Percentiles rank a stretch among this genome's conserved stretches.
These are phyloP conservation scores for Pseudocercospora ulei DNA, from an alignment of 2,329 filamentous ascomycete species.

Conservation along the genomic window DNA sequence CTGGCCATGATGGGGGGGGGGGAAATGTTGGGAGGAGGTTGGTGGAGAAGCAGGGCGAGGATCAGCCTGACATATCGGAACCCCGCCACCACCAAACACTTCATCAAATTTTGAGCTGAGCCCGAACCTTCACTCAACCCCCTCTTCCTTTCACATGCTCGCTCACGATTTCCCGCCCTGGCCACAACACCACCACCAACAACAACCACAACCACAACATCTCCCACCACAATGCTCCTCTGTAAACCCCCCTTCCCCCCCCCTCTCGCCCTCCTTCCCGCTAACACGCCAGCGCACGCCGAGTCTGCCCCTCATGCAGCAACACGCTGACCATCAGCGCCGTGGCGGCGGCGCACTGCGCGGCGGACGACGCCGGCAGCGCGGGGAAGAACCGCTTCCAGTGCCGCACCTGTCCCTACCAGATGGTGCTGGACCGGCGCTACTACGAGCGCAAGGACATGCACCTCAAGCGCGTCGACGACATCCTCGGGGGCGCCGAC, in stretches of 20 bases:
- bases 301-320: constrained; percentile 74
- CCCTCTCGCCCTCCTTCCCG: background rate
- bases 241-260: constrained; percentile 42
- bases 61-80: background rate
- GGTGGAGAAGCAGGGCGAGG: background rate
- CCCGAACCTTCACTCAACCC: constrained; percentile 6
- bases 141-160: constrained; percentile 9
- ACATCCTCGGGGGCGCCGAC: constrained; percentile 76
- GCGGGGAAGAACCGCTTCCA: constrained; percentile 67
- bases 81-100: background rate
- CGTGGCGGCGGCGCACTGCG: constrained; percentile 33
- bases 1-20: constrained; percentile 22
- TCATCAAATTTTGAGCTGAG: constrained; percentile 3
- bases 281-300: constrained; percentile 6
- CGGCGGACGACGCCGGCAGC: constrained; percentile 35
- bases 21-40: constrained; percentile 1
- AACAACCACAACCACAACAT: background rate
- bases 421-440: constrained; percentile 67
- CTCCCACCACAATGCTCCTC: constrained; percentile 49
- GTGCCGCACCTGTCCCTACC: constrained; percentile 90
- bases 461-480: constrained; percentile 78
- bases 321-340: constrained; percentile 69
- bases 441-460: constrained; percentile 73
- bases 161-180: no score
- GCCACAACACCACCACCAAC: background rate